Evolutionary conservation across 768 basidiomycete genomes (phyloP).

Genomic region (Boletus reticulatus): DNA sequence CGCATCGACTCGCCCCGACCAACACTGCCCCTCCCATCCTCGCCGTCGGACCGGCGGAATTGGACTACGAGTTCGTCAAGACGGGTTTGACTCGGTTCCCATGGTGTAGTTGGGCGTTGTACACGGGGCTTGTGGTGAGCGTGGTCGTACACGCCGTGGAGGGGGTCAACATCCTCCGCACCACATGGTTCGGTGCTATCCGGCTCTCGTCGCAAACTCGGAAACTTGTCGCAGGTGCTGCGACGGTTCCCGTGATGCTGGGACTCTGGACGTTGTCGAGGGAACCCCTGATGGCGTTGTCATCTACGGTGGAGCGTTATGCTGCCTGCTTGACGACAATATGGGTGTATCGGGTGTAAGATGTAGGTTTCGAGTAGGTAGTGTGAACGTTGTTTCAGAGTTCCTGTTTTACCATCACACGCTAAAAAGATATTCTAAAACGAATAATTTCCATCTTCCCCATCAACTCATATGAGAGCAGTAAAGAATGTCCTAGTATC

Average conservation of each 20-base stretch:
- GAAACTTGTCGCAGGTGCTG: slow-evolving; percentile 32
- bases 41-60: slow-evolving; percentile 66
- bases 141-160: slow-evolving; percentile 62
- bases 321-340: slow-evolving; percentile 37
- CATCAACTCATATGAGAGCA: neutral
- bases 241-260: slow-evolving; percentile 50
- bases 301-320: slow-evolving; percentile 50
- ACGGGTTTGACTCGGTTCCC: slow-evolving; percentile 64
- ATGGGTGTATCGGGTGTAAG: slow-evolving; percentile 46
- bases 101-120: slow-evolving; percentile 56
- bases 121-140: slow-evolving; percentile 56
- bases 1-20: slow-evolving; percentile 60
- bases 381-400: neutral
- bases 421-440: neutral
- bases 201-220: slow-evolving; percentile 20
- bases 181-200: slow-evolving; percentile 36
- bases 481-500: neutral
- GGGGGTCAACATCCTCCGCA: slow-evolving; percentile 54
- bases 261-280: slow-evolving; percentile 53
- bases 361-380: neutral
- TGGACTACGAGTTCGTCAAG: slow-evolving; percentile 85
- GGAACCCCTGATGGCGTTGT: slow-evolving; percentile 58
- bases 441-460: neutral
- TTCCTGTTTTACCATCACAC: neutral
- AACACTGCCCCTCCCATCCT: slow-evolving; percentile 36